Percentiles rank a stretch among this genome's conserved stretches.
These are phyloP conservation scores for Hanseniaspora nectarophila DNA, from an alignment of 805 yeast genomes.

Conservation along the genomic window DNA sequence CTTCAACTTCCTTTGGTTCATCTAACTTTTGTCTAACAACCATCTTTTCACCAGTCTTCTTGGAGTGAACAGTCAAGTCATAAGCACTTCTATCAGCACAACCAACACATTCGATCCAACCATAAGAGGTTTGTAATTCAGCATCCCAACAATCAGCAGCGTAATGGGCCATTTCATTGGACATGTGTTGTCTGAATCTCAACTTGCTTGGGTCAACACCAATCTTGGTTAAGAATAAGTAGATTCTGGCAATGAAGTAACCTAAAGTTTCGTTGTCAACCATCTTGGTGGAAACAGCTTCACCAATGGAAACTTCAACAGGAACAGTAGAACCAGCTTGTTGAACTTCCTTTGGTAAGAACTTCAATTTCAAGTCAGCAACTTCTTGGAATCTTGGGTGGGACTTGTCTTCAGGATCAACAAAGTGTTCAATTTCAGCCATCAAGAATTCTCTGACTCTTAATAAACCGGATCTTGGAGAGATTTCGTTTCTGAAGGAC, in stretches of 20 bases:
- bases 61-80: constrained; percentile 89
- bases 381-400: constrained; percentile 74
- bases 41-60: constrained; percentile 86
- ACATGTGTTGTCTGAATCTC: constrained; percentile 97
- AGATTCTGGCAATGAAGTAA: constrained; percentile 89
- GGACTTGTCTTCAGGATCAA: constrained; percentile 78
- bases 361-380: constrained; percentile 55
- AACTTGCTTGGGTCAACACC: constrained; percentile 78
- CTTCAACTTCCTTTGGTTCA: constrained; percentile 72
- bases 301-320: constrained; percentile 60
- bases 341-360: constrained; percentile 81
- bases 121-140: constrained; percentile 87
- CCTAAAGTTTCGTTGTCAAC: constrained; percentile 96
- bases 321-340: constrained; percentile 69
- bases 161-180: constrained; percentile 98
- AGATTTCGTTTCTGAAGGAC: constrained; percentile 96
- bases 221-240: constrained; percentile 66
- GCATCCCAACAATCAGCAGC: constrained; percentile 99
- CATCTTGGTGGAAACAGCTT: constrained; percentile 77
- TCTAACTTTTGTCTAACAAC: constrained; percentile 85
- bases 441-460: constrained; percentile 97
- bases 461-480: constrained; percentile 93
- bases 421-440: constrained; percentile 99
- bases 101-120: constrained; percentile 99
- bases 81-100: constrained; percentile 99